Base-by-base conservation (phyloP, 2,329 filamentous ascomycete genomes). In the Colletotrichum magnum region DNA sequence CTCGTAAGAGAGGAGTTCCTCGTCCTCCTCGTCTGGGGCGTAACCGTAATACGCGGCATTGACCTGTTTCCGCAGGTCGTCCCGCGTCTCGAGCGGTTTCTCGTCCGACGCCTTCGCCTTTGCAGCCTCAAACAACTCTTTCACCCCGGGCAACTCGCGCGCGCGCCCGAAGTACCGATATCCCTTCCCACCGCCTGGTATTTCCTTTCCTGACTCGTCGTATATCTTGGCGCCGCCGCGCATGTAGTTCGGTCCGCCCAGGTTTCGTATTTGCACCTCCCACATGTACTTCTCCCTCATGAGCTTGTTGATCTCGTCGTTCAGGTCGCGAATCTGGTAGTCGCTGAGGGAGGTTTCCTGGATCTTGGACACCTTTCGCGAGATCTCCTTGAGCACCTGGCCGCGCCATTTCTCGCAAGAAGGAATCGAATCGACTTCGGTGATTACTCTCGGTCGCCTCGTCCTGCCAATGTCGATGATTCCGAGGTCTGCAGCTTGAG, bases 251-350 rank as follows among this genome's bases (percentile, higher is more conserved):
- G 96, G 96, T 2, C 96, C 96, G n/a, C 96, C 96, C 26, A 98
- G 80, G 76, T 97, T 97, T 68, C 95, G 89, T 74, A 99, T 98
- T 82, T 98, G 94, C 75, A 96, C 90, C 85, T 99, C 96, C 96
- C 96, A 99, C 88, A 97, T 95, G 87, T 97, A 94, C 83, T 99
- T 99, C 85, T 99, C 96, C 72, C 94, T 91, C 94, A 99, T 98
- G 71, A 97, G 88, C 84, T 97, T 97, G 86, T 99, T 99, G 86
- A 99, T 97, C 83, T 99, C 96, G 81, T 99, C 96, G 84, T 99
- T 99, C 78, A 99, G 86, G 82, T 99, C 96, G 77, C 96, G 92
- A 80, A 99, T 94, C 86, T 98, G 96, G 85, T 93, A 98, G 86
- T 99, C 96, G 82, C 90, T 94, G n/a, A 99, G 87, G 54, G 92